These are phyloP conservation scores for Erodium moschatum DNA, from an alignment of 441 rosid species.

Conservation along the genomic window DNA sequence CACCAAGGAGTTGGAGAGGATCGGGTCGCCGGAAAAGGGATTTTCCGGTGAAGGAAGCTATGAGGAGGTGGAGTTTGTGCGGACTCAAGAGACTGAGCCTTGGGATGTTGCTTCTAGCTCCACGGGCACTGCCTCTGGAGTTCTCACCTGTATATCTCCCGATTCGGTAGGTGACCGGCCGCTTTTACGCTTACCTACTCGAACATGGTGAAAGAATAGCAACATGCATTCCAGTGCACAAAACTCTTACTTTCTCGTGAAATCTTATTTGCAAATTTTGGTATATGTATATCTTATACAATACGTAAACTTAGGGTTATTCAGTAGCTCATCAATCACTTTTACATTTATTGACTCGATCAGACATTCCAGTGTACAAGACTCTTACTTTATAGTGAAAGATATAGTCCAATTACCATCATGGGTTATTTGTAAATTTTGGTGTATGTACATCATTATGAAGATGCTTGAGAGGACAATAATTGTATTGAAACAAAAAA, in stretches of 20 bases:
- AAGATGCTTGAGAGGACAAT: too few relatives aligned
- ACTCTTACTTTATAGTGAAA: not conserved
- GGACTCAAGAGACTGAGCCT: not conserved
- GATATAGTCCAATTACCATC: too few relatives aligned
- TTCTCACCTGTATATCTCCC: not conserved
- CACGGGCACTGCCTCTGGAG: not conserved
- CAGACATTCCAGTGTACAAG: not conserved
- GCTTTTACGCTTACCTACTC: not conserved
- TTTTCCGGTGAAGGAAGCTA: not conserved
- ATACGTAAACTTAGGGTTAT: too few relatives aligned
- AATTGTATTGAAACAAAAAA: too few relatives aligned
- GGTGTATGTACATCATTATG: too few relatives aligned
- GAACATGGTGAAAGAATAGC: not conserved
- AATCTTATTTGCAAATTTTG: too few relatives aligned
- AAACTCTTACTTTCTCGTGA: too few relatives aligned
- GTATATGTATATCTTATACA: too few relatives aligned
- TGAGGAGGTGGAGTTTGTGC: not conserved
- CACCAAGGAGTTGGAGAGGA: conserved; percentile 2
- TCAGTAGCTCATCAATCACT: too few relatives aligned
- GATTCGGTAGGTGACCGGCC: not conserved
- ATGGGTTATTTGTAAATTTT: too few relatives aligned
- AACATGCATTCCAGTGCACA: too few relatives aligned
- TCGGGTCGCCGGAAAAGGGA: conserved; percentile 1
- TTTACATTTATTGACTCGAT: too few relatives aligned
- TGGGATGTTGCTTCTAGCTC: not conserved